Evolutionary conservation across 164 flowering plant species (phyloP), one percentile per base, ranked within the genome.

Genomic region (Berberis vulgaris): DNA sequence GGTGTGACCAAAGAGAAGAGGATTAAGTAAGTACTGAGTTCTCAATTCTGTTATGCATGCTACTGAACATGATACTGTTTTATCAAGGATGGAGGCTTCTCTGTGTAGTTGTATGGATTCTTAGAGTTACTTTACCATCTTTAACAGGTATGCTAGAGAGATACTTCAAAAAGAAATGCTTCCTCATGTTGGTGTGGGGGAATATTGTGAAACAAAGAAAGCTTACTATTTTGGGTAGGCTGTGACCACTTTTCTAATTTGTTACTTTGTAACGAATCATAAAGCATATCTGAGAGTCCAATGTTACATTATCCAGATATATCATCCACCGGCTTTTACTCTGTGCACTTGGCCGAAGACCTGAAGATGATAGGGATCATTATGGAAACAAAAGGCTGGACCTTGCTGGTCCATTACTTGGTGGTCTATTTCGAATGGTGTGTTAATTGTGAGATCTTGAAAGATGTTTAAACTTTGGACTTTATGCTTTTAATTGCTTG

Each of bases 91-190:
- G 54, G 11, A 10, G 10, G 11, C 13, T 52, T 52, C 3, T 52
- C 4, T 2, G 5, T 7, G 4, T 52, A 4, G 10, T 52, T 52
- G 54, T 26, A 26, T 26, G 43, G 40, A 41, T 26, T 5, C 60
- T 57, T 4, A 57, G 60, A 57, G 43, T 6, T 26, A 2, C 9
- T 39, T 42, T 41, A 41, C 44, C 7, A 13, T 55, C n/a, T 45
- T 49, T 65, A 61, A 2, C 74, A 91, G 97, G 81, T 88, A 94
- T 84, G 98, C 99, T 1, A 86, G 78, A 60, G 99, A 95, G 65
- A 95, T 95, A 65, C 98, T 95, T 60, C 97, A 95, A 61, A 95
- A 84, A 65, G 98, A 91, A 80, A 95, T 95, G 99, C 92, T 95
- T 72, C 99, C 99, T 47, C 99, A 95, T 82, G 99, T 95, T 68